These are phyloP conservation scores for Naganishia sp. DNA, from an alignment of 1,284 basidiomycete species.

Conservation along the genomic window DNA sequence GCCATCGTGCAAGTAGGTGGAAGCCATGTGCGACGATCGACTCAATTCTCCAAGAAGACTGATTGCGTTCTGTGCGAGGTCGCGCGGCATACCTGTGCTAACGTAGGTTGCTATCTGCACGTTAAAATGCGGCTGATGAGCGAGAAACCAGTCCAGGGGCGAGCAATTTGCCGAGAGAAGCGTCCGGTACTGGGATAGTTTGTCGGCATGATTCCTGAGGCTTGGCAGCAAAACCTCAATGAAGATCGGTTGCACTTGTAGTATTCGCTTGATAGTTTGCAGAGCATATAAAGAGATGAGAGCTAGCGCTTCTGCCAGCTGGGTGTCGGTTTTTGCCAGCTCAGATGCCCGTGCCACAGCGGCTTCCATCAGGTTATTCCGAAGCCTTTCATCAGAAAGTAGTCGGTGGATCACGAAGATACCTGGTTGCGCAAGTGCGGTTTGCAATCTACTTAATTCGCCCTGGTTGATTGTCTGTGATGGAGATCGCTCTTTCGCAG, in stretches of 20 bases:
- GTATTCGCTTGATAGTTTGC: slow-evolving; percentile 23
- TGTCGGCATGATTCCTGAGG: slow-evolving; percentile 9
- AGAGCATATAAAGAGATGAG: slow-evolving; percentile 26
- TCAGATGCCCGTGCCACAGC: slow-evolving; percentile 19
- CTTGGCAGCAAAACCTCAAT: slow-evolving; percentile 31
- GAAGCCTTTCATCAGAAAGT: slow-evolving; percentile 18
- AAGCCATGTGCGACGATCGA: slow-evolving; percentile 26
- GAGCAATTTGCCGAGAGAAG: slow-evolving; percentile 12
- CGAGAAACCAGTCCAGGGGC: slow-evolving; percentile 30
- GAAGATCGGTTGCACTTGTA: slow-evolving; percentile 28
- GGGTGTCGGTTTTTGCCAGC: slow-evolving; percentile 9
- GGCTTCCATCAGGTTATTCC: slow-evolving; percentile 21
- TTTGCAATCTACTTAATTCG: slow-evolving; percentile 8
- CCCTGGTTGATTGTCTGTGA: slow-evolving; percentile 5
- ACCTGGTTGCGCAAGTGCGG: slow-evolving; percentile 12
- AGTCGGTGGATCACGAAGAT: slow-evolving; percentile 12
- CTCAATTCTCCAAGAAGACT: slow-evolving; percentile 29
- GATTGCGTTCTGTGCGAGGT: slow-evolving; percentile 23
- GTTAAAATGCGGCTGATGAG: slow-evolving; percentile 29
- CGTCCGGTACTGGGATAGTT: slow-evolving; percentile 4
- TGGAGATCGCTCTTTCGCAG: slow-evolving; percentile 6
- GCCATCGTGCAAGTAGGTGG: slow-evolving; percentile 29
- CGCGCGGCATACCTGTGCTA: slow-evolving; percentile 16
- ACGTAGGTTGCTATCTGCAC: slow-evolving; percentile 31
- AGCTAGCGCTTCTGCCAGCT: slow-evolving; percentile 11